Base-by-base conservation (phyloP, 1,139 yeast genomes). In the Kluyveromyces sp. region DNA sequence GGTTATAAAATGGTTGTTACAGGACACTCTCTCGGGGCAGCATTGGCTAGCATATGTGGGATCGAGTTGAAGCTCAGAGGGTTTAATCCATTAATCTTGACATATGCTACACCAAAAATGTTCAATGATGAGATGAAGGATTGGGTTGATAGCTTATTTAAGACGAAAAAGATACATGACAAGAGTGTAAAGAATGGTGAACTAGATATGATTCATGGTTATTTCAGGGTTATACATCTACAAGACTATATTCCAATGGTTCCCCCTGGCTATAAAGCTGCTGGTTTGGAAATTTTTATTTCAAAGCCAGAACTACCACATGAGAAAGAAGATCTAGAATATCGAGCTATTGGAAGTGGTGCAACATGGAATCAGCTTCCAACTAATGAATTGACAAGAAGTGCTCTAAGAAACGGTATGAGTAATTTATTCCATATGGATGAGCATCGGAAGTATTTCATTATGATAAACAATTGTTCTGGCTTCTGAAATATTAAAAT, bases 21-120 rank as follows among this genome's bases (percentile, higher is more conserved):
- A 2, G 92, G 92, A 0, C 92, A 83, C 64, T 83, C 92, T 0
- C 61, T 83, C 30, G 94, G 92, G 1, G 92, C 82, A 2, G 87
- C 88, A 0, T 64, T 82, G 47, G 82, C 88, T 0, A 63, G 72
- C 10, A 63, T 84, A 35, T 72, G 78, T 7, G 89, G 83, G 0
- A 69, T 79, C 28, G 89, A 83, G 56, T 69, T 78, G 47, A 69
- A 70, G 50, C 53, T 75, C 5, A 55, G 75, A 57, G 85, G 84
- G 0, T 68, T 66, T 45, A 62, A 71, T 4, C 81, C 83, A 0
- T 61, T 74, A 38, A 77, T 81, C 1, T 63, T 81, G 7, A 72
- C 82, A 0, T 78, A 68, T 63, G 90, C 83, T 2, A 71, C 78
- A 26, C 86, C 89, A 0, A 75, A 75, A 54, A 66, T 83, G 31